A percentile compares a stretch with the other conserved stretches of the same genome.
phyloP scores from a whole-genome alignment of 2,329 filamentous ascomycete genomes.

The Arthrobotrys pseudoclavata region DNA sequence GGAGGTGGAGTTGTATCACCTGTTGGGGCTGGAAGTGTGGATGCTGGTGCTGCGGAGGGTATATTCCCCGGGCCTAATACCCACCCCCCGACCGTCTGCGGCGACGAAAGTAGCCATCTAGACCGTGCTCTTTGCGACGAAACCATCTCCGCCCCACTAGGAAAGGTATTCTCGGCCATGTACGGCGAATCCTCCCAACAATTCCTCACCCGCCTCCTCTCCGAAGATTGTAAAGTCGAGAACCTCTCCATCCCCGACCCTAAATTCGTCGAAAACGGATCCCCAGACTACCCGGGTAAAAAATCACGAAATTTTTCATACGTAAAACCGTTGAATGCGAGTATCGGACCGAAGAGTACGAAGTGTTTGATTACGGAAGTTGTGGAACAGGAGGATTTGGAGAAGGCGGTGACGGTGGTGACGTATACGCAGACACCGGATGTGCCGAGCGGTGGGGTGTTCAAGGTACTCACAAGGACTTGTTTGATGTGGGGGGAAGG shows the following conservation, averaged over 20 bases:
- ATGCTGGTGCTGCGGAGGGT: conserved; percentile 65
- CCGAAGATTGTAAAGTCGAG: conserved; percentile 86
- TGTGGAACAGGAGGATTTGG: conserved; percentile 86
- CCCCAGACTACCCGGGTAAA: conserved; percentile 79
- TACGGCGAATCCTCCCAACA: conserved; percentile 84
- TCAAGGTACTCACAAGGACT: conserved; percentile 92
- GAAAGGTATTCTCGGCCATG: conserved; percentile 88
- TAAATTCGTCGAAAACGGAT: conserved; percentile 66
- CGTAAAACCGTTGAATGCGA: conserved; percentile 86
- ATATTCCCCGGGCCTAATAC: conserved; percentile 88
- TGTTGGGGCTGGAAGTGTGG: conserved; percentile 65
- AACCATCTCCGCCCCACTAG: conserved; percentile 84
- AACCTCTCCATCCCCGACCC: conserved; percentile 81
- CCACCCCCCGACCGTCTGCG: conserved; percentile 87
- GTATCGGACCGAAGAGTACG: conserved; percentile 92
- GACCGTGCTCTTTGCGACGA: conserved; percentile 89
- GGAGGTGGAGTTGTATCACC: conserved; percentile 64
- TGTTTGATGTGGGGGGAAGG: conserved; percentile 84
- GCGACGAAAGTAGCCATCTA: conserved; percentile 78
- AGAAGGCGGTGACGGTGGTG: conserved; percentile 86
- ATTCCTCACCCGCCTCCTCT: conserved; percentile 89
- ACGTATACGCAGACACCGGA: conserved; percentile 91
- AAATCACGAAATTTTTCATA: conserved; percentile 83
- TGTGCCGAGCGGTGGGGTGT: conserved; percentile 92
- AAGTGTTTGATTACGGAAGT: conserved; percentile 91